A percentile compares a stretch with the other conserved stretches of the same genome.
phyloP scores from a whole-genome alignment of 2,329 filamentous ascomycete species.

The Scytalidium sp. region DNA sequence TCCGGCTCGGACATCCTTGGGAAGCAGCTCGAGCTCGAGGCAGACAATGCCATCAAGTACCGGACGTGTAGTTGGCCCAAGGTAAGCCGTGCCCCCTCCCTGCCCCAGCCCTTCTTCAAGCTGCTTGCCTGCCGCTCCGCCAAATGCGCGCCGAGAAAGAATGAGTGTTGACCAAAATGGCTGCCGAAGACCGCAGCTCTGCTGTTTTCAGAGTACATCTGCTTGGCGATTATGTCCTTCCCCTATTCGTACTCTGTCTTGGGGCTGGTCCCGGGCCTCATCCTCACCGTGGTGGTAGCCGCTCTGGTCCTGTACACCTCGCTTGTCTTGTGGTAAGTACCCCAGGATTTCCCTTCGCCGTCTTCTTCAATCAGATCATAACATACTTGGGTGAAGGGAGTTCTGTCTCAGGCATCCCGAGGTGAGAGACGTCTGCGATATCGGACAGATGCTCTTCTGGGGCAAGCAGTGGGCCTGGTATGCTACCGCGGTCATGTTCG shows the following conservation, averaged over 20 bases:
- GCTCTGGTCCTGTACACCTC: constrained; percentile 81
- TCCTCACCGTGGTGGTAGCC: constrained; percentile 77
- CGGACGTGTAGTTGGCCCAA: constrained; percentile 93
- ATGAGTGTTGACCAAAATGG: constrained; percentile 8
- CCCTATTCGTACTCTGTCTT: constrained; percentile 89
- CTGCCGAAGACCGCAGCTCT: constrained; percentile 69
- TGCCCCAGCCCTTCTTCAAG: neutral
- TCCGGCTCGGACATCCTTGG: constrained; percentile 32
- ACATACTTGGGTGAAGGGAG: constrained; percentile 50
- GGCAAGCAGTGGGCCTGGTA: constrained; percentile 71
- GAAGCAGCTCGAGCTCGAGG: constrained; percentile 74
- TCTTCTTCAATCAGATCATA: constrained; percentile 14
- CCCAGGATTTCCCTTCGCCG: neutral
- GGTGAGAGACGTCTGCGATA: constrained; percentile 88
- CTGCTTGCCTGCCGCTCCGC: constrained; percentile 7
- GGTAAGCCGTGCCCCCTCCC: constrained; percentile 36
- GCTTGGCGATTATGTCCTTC: constrained; percentile 90
- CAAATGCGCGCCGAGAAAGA: constrained; percentile 1
- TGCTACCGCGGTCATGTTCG: constrained; percentile 77
- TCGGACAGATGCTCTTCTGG: constrained; percentile 95
- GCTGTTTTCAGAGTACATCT: constrained; percentile 95
- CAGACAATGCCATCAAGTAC: constrained; percentile 80
- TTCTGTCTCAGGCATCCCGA: constrained; percentile 91
- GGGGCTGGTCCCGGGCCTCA: constrained; percentile 81
- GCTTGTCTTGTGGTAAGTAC: constrained; percentile 56